Evolutionary conservation across 352 stramenopile species (phyloP).

Genomic region (Pythium coloratum): DNA sequence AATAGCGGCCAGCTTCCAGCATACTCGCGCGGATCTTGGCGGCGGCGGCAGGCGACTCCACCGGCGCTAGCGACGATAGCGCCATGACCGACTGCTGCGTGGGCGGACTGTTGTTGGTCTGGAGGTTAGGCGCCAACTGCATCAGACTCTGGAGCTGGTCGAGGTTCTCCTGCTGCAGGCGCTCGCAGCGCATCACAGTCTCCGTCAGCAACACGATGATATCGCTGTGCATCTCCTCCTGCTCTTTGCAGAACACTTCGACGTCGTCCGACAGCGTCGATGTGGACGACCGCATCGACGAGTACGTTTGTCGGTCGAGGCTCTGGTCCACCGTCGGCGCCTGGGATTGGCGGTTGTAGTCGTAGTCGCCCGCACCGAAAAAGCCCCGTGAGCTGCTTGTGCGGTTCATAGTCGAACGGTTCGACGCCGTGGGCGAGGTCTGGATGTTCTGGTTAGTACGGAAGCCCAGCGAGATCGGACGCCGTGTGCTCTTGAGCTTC

Average conservation of each 20-base stretch:
- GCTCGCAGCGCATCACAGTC: slow-evolving; percentile 79
- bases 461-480: slow-evolving; percentile 74
- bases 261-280: slow-evolving; percentile 78
- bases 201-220: slow-evolving; percentile 82
- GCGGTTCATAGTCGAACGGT: slow-evolving; percentile 18
- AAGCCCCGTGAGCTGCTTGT: slow-evolving; percentile 23
- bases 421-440: slow-evolving; percentile 51
- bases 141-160: slow-evolving; percentile 86
- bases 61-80: slow-evolving; percentile 26
- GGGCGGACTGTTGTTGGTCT: slow-evolving; percentile 11
- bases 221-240: slow-evolving; percentile 86
- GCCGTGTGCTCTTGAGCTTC: slow-evolving; percentile 68
- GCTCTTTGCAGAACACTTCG: slow-evolving; percentile 73
- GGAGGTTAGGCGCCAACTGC: slow-evolving; percentile 52
- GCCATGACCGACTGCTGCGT: slow-evolving; percentile 19
- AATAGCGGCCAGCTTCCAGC: slow-evolving; percentile 10
- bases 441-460: slow-evolving; percentile 62
- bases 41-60: slow-evolving; percentile 29
- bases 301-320: slow-evolving; percentile 40
- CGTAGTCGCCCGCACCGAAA: slow-evolving; percentile 13
- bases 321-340: slow-evolving; percentile 15
- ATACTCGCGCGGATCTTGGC: slow-evolving; percentile 22
- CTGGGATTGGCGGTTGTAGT: slow-evolving; percentile 15
- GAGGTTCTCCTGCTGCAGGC: slow-evolving; percentile 77
- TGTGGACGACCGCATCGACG: slow-evolving; percentile 50